These are phyloP conservation scores for Plenodomus lindquistii DNA, from an alignment of 2,329 filamentous ascomycete genomes.

Conservation along the genomic window DNA sequence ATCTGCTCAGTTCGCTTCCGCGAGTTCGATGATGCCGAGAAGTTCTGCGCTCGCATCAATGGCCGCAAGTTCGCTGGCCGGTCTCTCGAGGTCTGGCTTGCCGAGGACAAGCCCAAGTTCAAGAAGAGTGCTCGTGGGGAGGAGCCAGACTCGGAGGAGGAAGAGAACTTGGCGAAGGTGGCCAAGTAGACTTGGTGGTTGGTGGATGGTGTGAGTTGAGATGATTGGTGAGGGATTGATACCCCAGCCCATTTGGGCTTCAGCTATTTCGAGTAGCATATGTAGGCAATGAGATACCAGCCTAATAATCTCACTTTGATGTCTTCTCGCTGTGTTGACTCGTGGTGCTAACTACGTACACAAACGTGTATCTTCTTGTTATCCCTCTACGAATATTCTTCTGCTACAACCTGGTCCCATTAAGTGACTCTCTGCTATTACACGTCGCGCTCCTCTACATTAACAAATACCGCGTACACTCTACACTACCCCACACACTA, in stretches of 20 bases:
- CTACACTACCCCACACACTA: too few species aligned
- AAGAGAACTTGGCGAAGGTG: conserved; percentile 17
- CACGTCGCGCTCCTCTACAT: too few species aligned
- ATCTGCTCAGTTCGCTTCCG: conserved; percentile 84
- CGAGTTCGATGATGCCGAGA: conserved; percentile 64
- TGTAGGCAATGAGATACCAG: too few species aligned
- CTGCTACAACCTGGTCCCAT: too few species aligned
- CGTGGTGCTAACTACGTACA: too few species aligned
- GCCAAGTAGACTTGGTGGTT: conserved; percentile 5
- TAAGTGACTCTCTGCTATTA: too few species aligned
- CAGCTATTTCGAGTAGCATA: too few species aligned
- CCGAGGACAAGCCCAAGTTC: conserved; percentile 35
- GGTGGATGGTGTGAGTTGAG: neutral
- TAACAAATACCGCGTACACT: too few species aligned
- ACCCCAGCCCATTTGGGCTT: neutral
- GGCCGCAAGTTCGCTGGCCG: conserved; percentile 22
- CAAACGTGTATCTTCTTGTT: too few species aligned
- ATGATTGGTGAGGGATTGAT: neutral
- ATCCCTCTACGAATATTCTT: too few species aligned
- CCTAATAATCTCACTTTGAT: too few species aligned
- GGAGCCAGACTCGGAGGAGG: conserved; percentile 30
- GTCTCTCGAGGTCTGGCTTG: conserved; percentile 23
- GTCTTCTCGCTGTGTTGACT: too few species aligned
- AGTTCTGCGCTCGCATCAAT: conserved; percentile 25
- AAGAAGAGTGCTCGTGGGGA: conserved; percentile 32